Evolutionary conservation across 2,329 filamentous ascomycete species (phyloP).

Genomic region (Helotiales sp.): DNA sequence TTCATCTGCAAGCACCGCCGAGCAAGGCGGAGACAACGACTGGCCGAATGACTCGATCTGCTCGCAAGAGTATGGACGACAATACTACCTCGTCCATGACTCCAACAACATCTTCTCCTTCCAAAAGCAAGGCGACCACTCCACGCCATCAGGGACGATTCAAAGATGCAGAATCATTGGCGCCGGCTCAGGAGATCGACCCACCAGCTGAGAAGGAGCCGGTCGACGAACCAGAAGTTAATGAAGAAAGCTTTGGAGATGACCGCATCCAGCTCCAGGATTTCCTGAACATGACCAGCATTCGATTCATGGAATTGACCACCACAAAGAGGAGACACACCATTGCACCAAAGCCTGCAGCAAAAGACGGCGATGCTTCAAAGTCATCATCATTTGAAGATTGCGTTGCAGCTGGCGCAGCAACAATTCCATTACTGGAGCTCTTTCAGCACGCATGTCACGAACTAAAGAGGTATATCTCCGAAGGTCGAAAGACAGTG

Average conservation of each 20-base stretch:
- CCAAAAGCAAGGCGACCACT: constrained; percentile 49
- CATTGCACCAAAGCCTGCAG: constrained; percentile 55
- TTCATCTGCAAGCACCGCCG: constrained; percentile 68
- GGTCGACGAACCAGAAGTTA: constrained; percentile 47
- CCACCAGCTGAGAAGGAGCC: constrained; percentile 43
- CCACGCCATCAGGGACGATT: constrained; percentile 58
- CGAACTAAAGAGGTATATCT: constrained; percentile 95
- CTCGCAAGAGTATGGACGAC: constrained; percentile 48
- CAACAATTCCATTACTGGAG: constrained; percentile 89
- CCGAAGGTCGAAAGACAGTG: constrained; percentile 85
- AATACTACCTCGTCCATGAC: constrained; percentile 38
- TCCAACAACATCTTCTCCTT: constrained; percentile 50
- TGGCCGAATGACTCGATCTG: constrained; percentile 56
- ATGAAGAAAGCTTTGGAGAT: constrained; percentile 39
- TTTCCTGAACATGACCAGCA: constrained; percentile 92
- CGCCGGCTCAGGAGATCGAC: constrained; percentile 41
- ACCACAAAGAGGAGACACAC: constrained; percentile 92
- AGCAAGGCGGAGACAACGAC: constrained; percentile 65
- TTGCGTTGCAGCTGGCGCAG: constrained; percentile 84
- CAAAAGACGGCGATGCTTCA: constrained; percentile 32
- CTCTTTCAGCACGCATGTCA: constrained; percentile 94
- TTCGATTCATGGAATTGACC: constrained; percentile 98
- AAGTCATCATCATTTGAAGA: constrained; percentile 62
- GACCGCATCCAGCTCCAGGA: constrained; percentile 81
- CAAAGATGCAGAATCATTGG: constrained; percentile 47